Evolutionary conservation across 2,329 filamentous ascomycete species (phyloP), one percentile per base, ranked within the genome.

Genomic region (Rutstroemia sp.): DNA sequence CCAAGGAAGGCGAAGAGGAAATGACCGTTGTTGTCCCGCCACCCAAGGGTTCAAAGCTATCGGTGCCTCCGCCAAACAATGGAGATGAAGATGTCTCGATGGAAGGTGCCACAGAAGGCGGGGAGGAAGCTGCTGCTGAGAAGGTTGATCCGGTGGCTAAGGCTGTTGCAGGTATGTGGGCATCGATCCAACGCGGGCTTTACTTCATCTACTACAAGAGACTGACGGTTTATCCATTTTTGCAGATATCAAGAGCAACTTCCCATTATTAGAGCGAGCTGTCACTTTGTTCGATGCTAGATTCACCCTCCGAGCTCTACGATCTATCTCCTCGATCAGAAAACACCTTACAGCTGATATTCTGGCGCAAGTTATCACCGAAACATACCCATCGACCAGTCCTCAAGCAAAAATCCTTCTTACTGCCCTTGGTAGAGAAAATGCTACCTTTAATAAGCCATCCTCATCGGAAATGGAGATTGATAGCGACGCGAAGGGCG

Each of bases 301-400:
- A 77, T 99, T 96, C 75, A 90, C 92, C 57, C 87, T 99, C 62
- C 84, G 94, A 70, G 94, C 94, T 60, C 82, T 99, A 62, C 88
- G 94, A 68, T 95, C 92, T 66, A 95, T 97, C 75, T 96, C 94
- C 42, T 92, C 91, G 55, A 86, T 97, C 71, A 90, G 94, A 72
- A 97, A 97, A 79, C 84, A 89, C 64, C 80, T 96, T 64, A 89
- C 86, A 14, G 82, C 88, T 57, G 88, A 92, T 65, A 85, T 95
- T 64, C 78, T 96, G 64, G 82, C 86, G 51, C 84, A 89, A 72
- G 87, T 87, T 67, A 88, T 96, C 68, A 83, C 84, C 65, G 86
- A 95, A 67, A 91, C 87, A 44, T 95, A 91, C 72, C 79, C 86
- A 55, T 75, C 81, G 23, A 76, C 75, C 49, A 75, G 74, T 48